Base-by-base conservation (phyloP, 306 rosid genomes). In the Quercus suber region DNA sequence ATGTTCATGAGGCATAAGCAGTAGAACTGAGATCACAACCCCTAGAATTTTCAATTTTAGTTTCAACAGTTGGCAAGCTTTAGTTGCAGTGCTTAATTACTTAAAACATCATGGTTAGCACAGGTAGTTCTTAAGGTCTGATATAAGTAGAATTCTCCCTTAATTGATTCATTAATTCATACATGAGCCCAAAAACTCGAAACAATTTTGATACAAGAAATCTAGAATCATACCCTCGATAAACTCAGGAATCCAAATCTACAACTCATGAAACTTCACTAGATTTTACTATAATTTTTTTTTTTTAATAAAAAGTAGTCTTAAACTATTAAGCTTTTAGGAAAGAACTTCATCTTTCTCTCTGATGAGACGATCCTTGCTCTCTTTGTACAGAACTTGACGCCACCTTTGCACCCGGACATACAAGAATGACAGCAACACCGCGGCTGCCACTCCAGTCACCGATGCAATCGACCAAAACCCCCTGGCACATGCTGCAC, bases 261-360 rank as follows among this genome's bases (percentile, higher is more conserved):
- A 49, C 4, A 12, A 49, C 53, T 49, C 17, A 49, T 49, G 3
- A 12, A 49, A 49, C 12, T 49, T 49, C 53, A 12, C 17, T 49
- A 49, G 53, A 41, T 41, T 41, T 41, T 41, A 8, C 11, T 8
- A 2, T 8, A 37, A 7, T 0, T 23, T 23, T 23, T 23, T 23
- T 23, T 23, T 23, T 23, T 23, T 23, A 23, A 23, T 23, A 37
- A 37, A 37, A 23, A 23, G 23, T 23, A 23, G 23, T 3, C 9
- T 0, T 10, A 49, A 21, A 20, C 2, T 15, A 13, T 8, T 27
- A 15, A 31, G 55, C 18, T 2, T 17, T 35, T 14, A 30, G 23
- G 20, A 58, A 69, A 28, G 55, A 18, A 88, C 97, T 94, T 92
- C 90, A 41, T 92, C 97, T 82, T 81, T 92, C 73, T 85, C 85